Evolutionary conservation across 768 basidiomycete genomes (phyloP).

Genomic region (Tylopilus intermedius): DNA sequence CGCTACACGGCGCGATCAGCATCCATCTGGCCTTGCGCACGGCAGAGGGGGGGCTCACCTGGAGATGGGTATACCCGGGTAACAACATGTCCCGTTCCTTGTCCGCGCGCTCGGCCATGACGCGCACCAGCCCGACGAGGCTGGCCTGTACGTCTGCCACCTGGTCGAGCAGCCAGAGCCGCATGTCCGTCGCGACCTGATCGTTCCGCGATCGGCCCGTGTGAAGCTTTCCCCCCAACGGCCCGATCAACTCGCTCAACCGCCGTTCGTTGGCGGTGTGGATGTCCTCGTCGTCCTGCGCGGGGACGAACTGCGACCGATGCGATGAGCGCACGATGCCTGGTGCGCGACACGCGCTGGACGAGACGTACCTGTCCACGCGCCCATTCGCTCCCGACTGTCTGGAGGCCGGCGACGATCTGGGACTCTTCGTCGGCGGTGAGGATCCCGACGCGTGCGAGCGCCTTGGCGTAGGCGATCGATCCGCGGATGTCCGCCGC

Average conservation of each 20-base stretch:
- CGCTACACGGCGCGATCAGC: slow-evolving; percentile 48
- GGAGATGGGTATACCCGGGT: slow-evolving; percentile 97
- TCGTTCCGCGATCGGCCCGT: slow-evolving; percentile 97
- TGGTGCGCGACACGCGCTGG: too few relatives aligned
- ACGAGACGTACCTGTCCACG: slow-evolving; percentile 49
- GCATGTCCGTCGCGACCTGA: slow-evolving; percentile 98
- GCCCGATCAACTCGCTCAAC: slow-evolving; percentile 86
- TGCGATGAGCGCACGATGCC: neutral
- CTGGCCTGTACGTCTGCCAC: slow-evolving; percentile 60
- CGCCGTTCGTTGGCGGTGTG: slow-evolving; percentile 98
- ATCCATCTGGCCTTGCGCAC: neutral
- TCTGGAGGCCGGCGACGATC: slow-evolving; percentile 68
- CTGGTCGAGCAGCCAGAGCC: slow-evolving; percentile 88
- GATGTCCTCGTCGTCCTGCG: slow-evolving; percentile 95
- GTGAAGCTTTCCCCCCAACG: slow-evolving; percentile 92
- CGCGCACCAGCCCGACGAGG: slow-evolving; percentile 74
- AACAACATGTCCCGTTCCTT: slow-evolving; percentile 86
- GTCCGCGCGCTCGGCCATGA: slow-evolving; percentile 90
- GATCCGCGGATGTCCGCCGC: slow-evolving; percentile 88
- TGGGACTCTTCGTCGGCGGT: slow-evolving; percentile 66
- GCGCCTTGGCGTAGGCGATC: slow-evolving; percentile 90
- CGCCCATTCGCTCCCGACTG: slow-evolving; percentile 84
- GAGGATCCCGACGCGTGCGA: slow-evolving; percentile 77
- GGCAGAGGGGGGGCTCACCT: slow-evolving; percentile 45
- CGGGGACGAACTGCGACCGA: slow-evolving; percentile 57